phyloP scores from a whole-genome alignment of 1,284 basidiomycete species.

The Fistulina hepatica region DNA sequence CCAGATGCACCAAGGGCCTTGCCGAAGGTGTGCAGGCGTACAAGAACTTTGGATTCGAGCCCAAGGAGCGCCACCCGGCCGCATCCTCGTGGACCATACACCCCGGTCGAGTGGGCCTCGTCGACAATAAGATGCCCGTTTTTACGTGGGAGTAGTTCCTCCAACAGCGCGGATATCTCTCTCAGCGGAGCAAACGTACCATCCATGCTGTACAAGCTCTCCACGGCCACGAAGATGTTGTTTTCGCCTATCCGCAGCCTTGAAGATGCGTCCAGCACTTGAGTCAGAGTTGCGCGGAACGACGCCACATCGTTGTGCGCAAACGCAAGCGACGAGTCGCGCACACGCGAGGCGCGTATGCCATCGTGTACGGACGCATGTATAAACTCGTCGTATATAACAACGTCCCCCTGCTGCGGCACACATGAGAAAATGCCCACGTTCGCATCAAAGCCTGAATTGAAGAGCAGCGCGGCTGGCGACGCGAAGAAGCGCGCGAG shows the following conservation, averaged over 20 bases:
- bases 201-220: constrained; percentile 93
- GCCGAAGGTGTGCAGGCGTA: constrained; percentile 50
- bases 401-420: constrained; percentile 69
- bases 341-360: constrained; percentile 58
- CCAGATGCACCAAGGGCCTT: constrained; percentile 58
- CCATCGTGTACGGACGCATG: constrained; percentile 94
- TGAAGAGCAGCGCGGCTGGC: constrained; percentile 76
- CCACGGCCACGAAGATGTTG: constrained; percentile 74
- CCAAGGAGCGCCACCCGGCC: constrained; percentile 59
- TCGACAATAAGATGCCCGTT: constrained; percentile 74
- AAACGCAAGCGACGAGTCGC: constrained; percentile 40
- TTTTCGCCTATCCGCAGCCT: constrained; percentile 26
- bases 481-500: constrained; percentile 55
- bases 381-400: constrained; percentile 83
- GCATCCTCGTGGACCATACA: constrained; percentile 71
- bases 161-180: constrained; percentile 51
- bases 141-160: constrained; percentile 44
- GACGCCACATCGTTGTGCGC: constrained; percentile 60
- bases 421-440: constrained; percentile 79
- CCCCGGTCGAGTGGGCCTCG: constrained; percentile 81
- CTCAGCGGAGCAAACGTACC: constrained; percentile 77
- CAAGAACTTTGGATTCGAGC: constrained; percentile 52
- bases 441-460: constrained; percentile 94
- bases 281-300: constrained; percentile 33
- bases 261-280: constrained; percentile 26